Percentiles rank a stretch among this genome's conserved stretches.
Conservation (phyloP, 306 rosid genomes). For the Acacia confusa region DNA sequence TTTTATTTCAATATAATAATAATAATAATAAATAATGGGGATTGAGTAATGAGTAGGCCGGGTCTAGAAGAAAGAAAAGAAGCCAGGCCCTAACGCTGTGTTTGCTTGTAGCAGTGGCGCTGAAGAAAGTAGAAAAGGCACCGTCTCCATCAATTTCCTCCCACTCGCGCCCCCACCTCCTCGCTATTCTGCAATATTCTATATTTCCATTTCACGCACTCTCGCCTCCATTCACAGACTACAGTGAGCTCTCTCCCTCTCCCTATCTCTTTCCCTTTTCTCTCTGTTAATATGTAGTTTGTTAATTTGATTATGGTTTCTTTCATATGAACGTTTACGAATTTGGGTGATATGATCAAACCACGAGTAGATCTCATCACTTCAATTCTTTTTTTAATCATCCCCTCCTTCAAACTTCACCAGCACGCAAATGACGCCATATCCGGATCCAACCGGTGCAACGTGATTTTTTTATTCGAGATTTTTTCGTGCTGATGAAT, state of each 20-base stretch:
- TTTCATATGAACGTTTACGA: slow-evolving; percentile 14
- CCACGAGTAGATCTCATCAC: slow-evolving; percentile 30
- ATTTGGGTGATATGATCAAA: slow-evolving; percentile 11
- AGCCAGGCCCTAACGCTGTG: slow-evolving; percentile 25
- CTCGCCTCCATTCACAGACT: slow-evolving; percentile 26
- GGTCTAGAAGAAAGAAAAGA: neutral
- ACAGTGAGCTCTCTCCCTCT: slow-evolving; percentile 30
- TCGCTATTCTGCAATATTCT: neutral
- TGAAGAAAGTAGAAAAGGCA: slow-evolving; percentile 28
- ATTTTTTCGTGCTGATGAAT: neutral
- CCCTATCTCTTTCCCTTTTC: neutral
- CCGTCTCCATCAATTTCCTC: neutral
- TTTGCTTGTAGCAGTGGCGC: slow-evolving; percentile 36
- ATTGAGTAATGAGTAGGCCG: neutral
- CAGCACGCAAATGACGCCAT: slow-evolving; percentile 35
- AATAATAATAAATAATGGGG: neutral
- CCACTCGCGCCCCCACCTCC: slow-evolving; percentile 9
- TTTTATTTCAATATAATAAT: neutral
- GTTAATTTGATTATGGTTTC: neutral
- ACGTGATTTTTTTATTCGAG: neutral
- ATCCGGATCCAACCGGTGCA: slow-evolving; percentile 45
- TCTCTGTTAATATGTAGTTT: neutral
- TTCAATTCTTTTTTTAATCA: slow-evolving; percentile 17
- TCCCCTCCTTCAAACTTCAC: slow-evolving; percentile 23
- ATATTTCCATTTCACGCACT: neutral